Percentiles rank a stretch among this genome's conserved stretches.
These are phyloP conservation scores for Apophysomyces elegans DNA, from an alignment of 371 early-diverging fungal species.

Conservation along the genomic window DNA sequence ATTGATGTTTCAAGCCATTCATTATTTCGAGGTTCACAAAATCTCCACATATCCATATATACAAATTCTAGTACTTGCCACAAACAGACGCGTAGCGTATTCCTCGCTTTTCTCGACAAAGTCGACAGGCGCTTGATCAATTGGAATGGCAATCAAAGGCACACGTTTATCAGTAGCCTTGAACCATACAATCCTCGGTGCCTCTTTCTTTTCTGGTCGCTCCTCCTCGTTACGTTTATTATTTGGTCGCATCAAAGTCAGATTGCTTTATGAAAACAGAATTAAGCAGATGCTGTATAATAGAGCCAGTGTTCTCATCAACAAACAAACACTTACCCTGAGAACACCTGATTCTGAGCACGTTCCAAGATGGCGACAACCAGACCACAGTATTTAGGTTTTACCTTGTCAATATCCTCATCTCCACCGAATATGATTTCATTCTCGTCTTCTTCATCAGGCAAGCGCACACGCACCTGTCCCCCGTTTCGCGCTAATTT, in stretches of 20 bases:
- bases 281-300: neutral
- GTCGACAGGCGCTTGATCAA: conserved; percentile 65
- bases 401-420: conserved; percentile 52
- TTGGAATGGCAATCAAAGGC: conserved; percentile 75
- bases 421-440: conserved; percentile 55
- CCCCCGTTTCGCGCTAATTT: conserved; percentile 52
- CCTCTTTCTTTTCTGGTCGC: conserved; percentile 26
- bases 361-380: conserved; percentile 69
- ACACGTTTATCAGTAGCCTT: conserved; percentile 81
- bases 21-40: too few relatives aligned
- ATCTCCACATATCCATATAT: neutral
- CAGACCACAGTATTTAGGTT: conserved; percentile 64
- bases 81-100: conserved; percentile 55
- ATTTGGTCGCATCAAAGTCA: conserved; percentile 58
- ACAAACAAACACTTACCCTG: conserved; percentile 39
- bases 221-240: conserved; percentile 54
- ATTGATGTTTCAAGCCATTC: neutral
- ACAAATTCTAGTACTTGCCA: conserved; percentile 26
- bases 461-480: conserved; percentile 35
- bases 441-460: conserved; percentile 51
- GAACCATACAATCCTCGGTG: conserved; percentile 73
- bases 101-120: conserved; percentile 63
- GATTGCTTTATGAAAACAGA: conserved; percentile 30
- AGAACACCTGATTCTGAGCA: conserved; percentile 65
- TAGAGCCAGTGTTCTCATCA: neutral